Evolutionary conservation across 345 rosid species (phyloP).

Genomic region (Hibiscus mutabilis): DNA sequence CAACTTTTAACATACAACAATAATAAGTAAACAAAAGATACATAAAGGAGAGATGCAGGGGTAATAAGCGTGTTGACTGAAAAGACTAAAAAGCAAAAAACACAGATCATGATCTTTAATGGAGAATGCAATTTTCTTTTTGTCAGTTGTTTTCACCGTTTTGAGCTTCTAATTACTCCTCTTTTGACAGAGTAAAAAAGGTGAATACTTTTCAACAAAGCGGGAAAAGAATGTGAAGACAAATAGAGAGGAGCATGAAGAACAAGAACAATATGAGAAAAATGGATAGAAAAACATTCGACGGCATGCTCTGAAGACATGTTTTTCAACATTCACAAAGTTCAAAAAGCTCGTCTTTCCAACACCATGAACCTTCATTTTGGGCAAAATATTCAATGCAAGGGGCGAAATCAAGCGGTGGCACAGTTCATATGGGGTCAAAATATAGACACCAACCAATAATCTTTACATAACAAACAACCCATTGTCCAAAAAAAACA

Average conservation of each 20-base stretch:
- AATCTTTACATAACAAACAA: not conserved
- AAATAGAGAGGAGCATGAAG: constrained; percentile 9
- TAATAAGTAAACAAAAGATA: not conserved
- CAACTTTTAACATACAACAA: not conserved
- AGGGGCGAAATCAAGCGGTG: not conserved
- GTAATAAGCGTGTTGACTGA: constrained; percentile 17
- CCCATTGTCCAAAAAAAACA: not conserved
- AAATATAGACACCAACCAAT: constrained; percentile 10
- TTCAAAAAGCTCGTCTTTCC: constrained; percentile 9
- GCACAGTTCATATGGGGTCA: constrained; percentile 20
- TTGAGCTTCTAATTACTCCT: not conserved
- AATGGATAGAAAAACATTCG: not conserved
- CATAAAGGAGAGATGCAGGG: not conserved
- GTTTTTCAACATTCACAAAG: constrained; percentile 10
- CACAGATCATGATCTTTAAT: not conserved
- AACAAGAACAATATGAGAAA: constrained; percentile 10
- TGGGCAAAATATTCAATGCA: not conserved
- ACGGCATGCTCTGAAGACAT: constrained; percentile 4
- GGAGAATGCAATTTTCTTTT: constrained; percentile 12
- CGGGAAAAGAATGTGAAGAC: not conserved
- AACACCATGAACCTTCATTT: not conserved
- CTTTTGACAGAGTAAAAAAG: no score
- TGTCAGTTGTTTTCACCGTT: not conserved
- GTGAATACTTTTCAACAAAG: not conserved
- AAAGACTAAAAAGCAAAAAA: constrained; percentile 20